Base-by-base conservation (phyloP, 2,329 filamentous ascomycete genomes). In the Stemphylium beticola region DNA sequence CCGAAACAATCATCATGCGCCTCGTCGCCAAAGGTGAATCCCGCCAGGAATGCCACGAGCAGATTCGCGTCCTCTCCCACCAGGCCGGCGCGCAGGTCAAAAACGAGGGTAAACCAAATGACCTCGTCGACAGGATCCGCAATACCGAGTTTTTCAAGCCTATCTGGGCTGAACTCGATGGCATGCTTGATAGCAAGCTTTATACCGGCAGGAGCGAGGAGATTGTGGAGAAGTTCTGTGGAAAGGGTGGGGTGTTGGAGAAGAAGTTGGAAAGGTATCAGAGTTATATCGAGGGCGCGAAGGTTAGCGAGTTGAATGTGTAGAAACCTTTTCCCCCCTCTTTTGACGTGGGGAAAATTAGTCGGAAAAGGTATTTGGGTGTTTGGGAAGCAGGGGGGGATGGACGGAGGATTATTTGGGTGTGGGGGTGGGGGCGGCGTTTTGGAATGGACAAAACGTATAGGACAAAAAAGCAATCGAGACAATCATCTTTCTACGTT, bases 31-130 rank as follows among this genome's bases (percentile, higher is more conserved):
- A 87, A 68, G 91, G 90, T 29, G 83, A 81, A 24, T 90, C 85
- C 9, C 81, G 92, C 45, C 91, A 96, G 73, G 90, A 93, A 50
- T 89, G 91, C 1, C 92, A 96, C 76, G 92, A 96, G 78, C 80
- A 93, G 75, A 93, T 96, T 67, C 88, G 76, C 49, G 89, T 96
- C 1, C 82, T 96, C 39, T 90, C 85, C 2, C 89, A 92, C 77
- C 81, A 96, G 77, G 91, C 92, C 0, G 84, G 82, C 38, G 80
- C 82, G 29, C 86, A 88, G 10, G 88, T 92, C 36, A 90, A 90
- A 79, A 82, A 85, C 66, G 79, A 89, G 74, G 91, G 91, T 32
- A 86, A 87, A 64, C 79, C 85, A 49, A 96, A 96, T 69, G 92
- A 96, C 72, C 81, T 96, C 2, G 85, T 96, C 12, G 86, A 91